Base-by-base conservation (phyloP, 2,329 filamentous ascomycete species). In the Neoscytalidium dimidiatum region DNA sequence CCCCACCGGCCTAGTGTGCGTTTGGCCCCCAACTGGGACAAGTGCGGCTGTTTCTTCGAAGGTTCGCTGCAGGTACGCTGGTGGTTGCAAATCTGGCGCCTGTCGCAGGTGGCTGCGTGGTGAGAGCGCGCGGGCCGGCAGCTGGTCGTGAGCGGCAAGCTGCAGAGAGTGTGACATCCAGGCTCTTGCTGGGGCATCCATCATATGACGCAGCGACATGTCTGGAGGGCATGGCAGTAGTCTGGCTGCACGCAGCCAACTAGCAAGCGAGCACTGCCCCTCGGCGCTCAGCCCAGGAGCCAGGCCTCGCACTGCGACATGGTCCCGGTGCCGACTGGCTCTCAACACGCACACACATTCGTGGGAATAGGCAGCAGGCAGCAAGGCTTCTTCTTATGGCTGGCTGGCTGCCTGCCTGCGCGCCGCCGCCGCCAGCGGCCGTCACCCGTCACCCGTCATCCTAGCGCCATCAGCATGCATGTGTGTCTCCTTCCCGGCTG, bases 41-140 rank as follows among this genome's bases (percentile, higher is more conserved):
- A 43, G 52, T 19, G 52, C 52, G 52, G 51, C 52, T 28, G 52
- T 35, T 57, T 33, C n/a, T 23, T 60, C 56, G 38, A 44, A 44
- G 56, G 3, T 43, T 46, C 56, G 56, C 56, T 60, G 56, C 56
- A 60, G 56, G 56, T 60, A 60, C 56, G 56, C 38, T 44, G 38
- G 56, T 33, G 23, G 35, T 23, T 19, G 21, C 31, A n/a, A 21
- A 28, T 38, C 26, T 21, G 52, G 33, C 14, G 52, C 35, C 33
- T 26, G 21, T 48, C 29, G 19, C 23, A n/a, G 48, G 28, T 33
- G 8, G 48, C 13, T 3, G 51, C n/a, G 31, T 31, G 19, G 46
- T 14, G 13, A 23, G 29, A 11, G 51, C 29, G 48, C 14, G 29
- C 7, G 51, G n/a, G 51, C 29, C 14, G 26, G n/a, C 14, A 51